Conservation (phyloP, 2,329 filamentous ascomycete species). For the Fusarium veterinarium region DNA sequence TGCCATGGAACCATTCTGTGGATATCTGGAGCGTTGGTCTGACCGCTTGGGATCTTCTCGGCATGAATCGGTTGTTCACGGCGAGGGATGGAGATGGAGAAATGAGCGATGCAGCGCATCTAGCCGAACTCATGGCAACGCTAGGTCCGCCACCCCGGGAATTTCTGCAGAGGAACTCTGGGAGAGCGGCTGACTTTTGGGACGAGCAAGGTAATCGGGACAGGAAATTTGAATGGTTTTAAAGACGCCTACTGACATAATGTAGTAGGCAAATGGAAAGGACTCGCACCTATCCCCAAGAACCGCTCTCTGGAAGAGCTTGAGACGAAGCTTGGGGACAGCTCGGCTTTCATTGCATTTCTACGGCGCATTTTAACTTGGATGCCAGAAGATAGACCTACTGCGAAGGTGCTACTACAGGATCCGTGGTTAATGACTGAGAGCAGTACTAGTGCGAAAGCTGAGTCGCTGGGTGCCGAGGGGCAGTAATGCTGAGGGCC, state of each 20-base stretch:
- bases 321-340: conserved; percentile 34
- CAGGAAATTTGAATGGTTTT: too few relatives aligned
- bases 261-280: conserved; percentile 34
- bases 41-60: conserved; percentile 42
- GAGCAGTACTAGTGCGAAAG: too few relatives aligned
- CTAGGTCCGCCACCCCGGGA: conserved; percentile 38
- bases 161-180: conserved; percentile 24
- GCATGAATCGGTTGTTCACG: conserved; percentile 34
- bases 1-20: conserved; percentile 42
- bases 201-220: conserved; percentile 36
- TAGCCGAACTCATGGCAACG: conserved; percentile 41
- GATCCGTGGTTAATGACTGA: conserved; percentile 37
- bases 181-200: conserved; percentile 38
- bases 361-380: conserved; percentile 39
- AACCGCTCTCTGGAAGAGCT: conserved; percentile 33
- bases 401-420: conserved; percentile 38
- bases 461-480: too few relatives aligned
- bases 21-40: conserved; percentile 48
- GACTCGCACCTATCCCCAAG: conserved; percentile 33
- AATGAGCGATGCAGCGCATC: conserved; percentile 37
- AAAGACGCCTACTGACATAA: neutral
- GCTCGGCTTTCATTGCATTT: conserved; percentile 37
- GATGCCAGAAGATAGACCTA: conserved; percentile 36
- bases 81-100: conserved; percentile 33
- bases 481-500: too few relatives aligned